phyloP scores from a whole-genome alignment of 2,329 filamentous ascomycete genomes.

The Fulvia fulva region DNA sequence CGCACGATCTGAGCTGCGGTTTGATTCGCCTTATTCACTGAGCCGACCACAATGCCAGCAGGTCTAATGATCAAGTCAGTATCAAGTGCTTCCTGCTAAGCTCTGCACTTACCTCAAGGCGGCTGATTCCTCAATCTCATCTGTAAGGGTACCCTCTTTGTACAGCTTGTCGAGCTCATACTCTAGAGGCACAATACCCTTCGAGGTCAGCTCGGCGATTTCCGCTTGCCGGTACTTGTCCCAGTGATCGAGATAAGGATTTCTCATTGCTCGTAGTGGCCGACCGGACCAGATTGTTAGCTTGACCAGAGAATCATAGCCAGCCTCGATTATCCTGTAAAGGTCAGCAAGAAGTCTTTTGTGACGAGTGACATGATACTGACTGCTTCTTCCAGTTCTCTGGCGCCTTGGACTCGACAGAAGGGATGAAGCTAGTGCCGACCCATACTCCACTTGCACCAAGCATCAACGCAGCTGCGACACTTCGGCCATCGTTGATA shows the following conservation, averaged over 20 bases:
- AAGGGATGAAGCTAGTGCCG: constrained; percentile 88
- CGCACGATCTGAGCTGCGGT: constrained; percentile 19
- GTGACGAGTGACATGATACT: neutral
- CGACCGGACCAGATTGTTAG: constrained; percentile 97
- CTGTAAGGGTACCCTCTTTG: constrained; percentile 25
- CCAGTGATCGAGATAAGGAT: constrained; percentile 91
- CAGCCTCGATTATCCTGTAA: constrained; percentile 68
- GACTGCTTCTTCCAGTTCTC: constrained; percentile 16
- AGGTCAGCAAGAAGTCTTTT: constrained; percentile 47
- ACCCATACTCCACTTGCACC: constrained; percentile 91
- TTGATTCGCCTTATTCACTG: constrained; percentile 18
- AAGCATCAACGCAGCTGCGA: constrained; percentile 87
- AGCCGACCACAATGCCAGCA: constrained; percentile 16
- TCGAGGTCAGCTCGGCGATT: constrained; percentile 82
- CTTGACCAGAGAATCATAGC: constrained; percentile 89
- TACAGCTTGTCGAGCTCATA: constrained; percentile 78
- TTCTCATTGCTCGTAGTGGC: constrained; percentile 85
- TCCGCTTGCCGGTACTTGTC: constrained; percentile 82
- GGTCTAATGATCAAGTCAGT: constrained; percentile 3
- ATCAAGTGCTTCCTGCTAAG: neutral
- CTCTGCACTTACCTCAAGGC: constrained; percentile 46
- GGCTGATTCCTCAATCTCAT: constrained; percentile 20
- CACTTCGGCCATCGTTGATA: constrained; percentile 82
- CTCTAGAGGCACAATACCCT: constrained; percentile 89
- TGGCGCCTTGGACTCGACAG: constrained; percentile 47